Conservation (phyloP, 106 monocot species). For the Vanilla planifolia region DNA sequence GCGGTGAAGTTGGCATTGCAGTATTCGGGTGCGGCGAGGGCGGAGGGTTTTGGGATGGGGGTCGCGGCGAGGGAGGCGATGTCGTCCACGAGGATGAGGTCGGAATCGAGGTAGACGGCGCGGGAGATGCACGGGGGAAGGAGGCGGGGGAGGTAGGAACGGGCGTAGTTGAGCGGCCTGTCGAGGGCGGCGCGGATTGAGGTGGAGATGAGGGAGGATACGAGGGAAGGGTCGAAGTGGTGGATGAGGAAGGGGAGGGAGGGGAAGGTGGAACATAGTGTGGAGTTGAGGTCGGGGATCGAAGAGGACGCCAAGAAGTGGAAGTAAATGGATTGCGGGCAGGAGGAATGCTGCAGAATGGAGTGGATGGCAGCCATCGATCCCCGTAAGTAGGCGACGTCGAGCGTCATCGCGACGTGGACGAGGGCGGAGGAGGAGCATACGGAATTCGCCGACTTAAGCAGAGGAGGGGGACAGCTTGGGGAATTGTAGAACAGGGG, state of each 20-base stretch:
- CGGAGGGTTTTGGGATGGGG: constrained; percentile 11
- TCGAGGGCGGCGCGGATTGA: constrained; percentile 64
- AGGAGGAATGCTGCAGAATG: constrained; percentile 57
- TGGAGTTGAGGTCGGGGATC: constrained; percentile 28
- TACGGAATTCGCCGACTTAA: constrained; percentile 13
- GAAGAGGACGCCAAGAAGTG: constrained; percentile 50
- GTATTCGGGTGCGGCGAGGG: constrained; percentile 66
- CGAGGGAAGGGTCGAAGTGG: constrained; percentile 38
- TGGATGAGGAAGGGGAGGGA: constrained; percentile 49
- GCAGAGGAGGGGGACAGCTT: constrained; percentile 35
- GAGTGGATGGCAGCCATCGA: constrained; percentile 70
- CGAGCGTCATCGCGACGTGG: constrained; percentile 70
- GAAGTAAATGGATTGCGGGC: constrained; percentile 63
- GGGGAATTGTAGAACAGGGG: constrained; percentile 69
- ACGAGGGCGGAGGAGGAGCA: constrained; percentile 37
- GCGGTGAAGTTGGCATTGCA: constrained; percentile 70
- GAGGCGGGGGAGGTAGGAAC: background rate
- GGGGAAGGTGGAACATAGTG: constrained; percentile 39
- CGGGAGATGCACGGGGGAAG: background rate
- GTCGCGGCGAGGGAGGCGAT: background rate
- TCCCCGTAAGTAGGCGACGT: constrained; percentile 57
- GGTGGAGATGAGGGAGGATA: constrained; percentile 51
- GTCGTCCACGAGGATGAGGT: background rate
- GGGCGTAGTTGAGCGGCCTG: constrained; percentile 17
- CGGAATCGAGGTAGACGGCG: background rate